A percentile compares a stretch with the other conserved stretches of the same genome.
Evolutionary conservation across 2,329 filamentous ascomycete genomes (phyloP).

Genomic region (Phyllachora maydis): DNA sequence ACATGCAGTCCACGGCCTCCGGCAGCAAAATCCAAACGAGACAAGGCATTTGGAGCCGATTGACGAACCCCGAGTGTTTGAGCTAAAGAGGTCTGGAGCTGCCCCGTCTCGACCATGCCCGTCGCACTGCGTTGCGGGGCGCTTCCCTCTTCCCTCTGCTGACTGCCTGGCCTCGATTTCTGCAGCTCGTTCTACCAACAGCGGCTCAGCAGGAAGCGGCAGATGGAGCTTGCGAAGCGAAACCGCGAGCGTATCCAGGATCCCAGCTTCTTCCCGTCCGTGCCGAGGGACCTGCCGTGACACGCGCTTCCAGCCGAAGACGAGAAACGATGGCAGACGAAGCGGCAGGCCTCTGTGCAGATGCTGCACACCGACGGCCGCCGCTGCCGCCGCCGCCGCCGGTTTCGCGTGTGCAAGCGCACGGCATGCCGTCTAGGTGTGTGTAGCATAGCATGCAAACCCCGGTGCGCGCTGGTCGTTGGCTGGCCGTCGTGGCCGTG

Average conservation of each 20-base stretch:
- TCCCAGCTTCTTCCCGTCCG: slow-evolving; percentile 65
- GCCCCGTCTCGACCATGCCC: too few species aligned
- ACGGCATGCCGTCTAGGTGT: too few species aligned
- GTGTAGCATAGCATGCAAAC: too few species aligned
- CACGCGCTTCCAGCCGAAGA: too few species aligned
- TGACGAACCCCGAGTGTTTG: slow-evolving; percentile 65
- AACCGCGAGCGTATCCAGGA: slow-evolving; percentile 65
- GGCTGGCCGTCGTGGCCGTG: too few species aligned
- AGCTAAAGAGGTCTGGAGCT: slow-evolving; percentile 53
- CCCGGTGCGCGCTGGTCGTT: too few species aligned
- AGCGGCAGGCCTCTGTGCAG: background rate
- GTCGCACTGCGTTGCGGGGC: too few species aligned
- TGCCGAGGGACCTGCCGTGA: slow-evolving; percentile 41
- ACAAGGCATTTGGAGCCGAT: slow-evolving; percentile 18
- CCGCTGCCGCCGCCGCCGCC: too few species aligned
- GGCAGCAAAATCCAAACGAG: background rate
- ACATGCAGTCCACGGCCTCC: slow-evolving; percentile 1
- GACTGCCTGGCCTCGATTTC: background rate
- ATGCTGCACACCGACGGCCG: background rate
- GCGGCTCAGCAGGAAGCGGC: slow-evolving; percentile 57
- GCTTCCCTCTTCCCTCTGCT: too few species aligned
- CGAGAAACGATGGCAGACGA: background rate
- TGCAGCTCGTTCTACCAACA: slow-evolving; percentile 67
- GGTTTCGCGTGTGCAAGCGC: background rate
- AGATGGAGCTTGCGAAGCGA: slow-evolving; percentile 58